Base-by-base conservation (phyloP, 306 rosid genomes). In the Urtica urens region DNA sequence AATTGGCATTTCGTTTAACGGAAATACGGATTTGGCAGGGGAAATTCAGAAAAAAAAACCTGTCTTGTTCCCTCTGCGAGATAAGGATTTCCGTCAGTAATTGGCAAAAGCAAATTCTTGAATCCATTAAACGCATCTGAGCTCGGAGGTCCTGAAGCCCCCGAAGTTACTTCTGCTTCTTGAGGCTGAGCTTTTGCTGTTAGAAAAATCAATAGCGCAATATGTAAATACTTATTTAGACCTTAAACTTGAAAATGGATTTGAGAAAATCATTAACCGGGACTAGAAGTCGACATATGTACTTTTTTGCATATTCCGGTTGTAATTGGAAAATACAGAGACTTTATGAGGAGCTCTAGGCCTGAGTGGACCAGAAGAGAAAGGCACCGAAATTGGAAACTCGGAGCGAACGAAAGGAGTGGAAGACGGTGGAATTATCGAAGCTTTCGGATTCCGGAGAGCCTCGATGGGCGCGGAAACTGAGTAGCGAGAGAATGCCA, bases 21-120 rank as follows among this genome's bases (percentile, higher is more conserved):
- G n/a, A n/a, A n/a, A n/a, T n/a, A n/a, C n/a, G n/a, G n/a, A n/a
- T n/a, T n/a, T n/a, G n/a, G n/a, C 1, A 35, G n/a, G 3, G 13
- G 10, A 30, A 51, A 4, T 1, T 30, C 33, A 42, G 34, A 41
- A 13, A 41, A 17, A 8, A 17, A 42, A 38, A 87, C 96, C 76
- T 78, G 94, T 71, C 68, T 79, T 3, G 94, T 75, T 42, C 96
- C 87, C 51, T 82, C 96, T 0, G 96, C 77, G 28, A 87, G 94
- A 63, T 68, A 80, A 15, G 94, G 94, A 57, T 75, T 87, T 55
- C 94, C 68, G 67, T 87, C 94, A 0, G 92, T 80, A 53, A 87
- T 73, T 38, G 96, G 96, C 60, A 87, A 70, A 55, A 87, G 94
- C 34, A 87, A 49, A 61, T 83, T 94, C 78, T 80, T 82, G 80